A percentile compares a stretch with the other conserved stretches of the same genome.
phyloP scores from a whole-genome alignment of 345 rosid species.

The Excoecaria cochinchinensis region DNA sequence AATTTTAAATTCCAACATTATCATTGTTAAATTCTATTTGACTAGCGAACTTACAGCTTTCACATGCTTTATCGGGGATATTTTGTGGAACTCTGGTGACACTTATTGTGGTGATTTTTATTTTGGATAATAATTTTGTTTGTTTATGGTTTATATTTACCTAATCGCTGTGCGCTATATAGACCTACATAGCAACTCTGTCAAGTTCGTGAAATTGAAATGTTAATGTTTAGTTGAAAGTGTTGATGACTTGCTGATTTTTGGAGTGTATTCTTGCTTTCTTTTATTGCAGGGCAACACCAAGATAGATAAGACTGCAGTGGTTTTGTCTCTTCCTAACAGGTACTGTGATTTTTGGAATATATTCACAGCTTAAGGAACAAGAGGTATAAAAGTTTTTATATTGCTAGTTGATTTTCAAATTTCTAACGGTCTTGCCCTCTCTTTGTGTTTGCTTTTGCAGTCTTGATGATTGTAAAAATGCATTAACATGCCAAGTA shows the following conservation, averaged over 20 bases:
- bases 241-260: not conserved
- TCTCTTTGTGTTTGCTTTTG: constrained; percentile 27
- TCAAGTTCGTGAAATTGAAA: not conserved
- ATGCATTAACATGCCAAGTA: constrained; percentile 76
- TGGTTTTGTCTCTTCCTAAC: constrained; percentile 85
- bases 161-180: too few species aligned
- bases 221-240: not conserved
- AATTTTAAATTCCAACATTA: not conserved
- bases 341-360: constrained; percentile 43
- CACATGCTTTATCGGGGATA: not conserved
- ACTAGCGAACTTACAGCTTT: not conserved
- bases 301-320: constrained; percentile 74
- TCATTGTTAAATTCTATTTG: not conserved
- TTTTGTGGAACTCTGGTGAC: not conserved
- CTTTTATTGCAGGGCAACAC: constrained; percentile 44
- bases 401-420: not conserved
- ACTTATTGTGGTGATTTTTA: not conserved
- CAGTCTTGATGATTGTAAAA: constrained; percentile 84
- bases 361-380: not conserved
- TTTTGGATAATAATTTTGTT: too few species aligned
- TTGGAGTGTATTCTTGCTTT: not conserved
- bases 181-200: not conserved
- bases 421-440: constrained; percentile 3
- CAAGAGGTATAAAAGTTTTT: not conserved
- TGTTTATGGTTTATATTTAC: not conserved